phyloP scores from a whole-genome alignment of 495 filamentous ascomycete genomes.

The Hypoxylon fuscum region DNA sequence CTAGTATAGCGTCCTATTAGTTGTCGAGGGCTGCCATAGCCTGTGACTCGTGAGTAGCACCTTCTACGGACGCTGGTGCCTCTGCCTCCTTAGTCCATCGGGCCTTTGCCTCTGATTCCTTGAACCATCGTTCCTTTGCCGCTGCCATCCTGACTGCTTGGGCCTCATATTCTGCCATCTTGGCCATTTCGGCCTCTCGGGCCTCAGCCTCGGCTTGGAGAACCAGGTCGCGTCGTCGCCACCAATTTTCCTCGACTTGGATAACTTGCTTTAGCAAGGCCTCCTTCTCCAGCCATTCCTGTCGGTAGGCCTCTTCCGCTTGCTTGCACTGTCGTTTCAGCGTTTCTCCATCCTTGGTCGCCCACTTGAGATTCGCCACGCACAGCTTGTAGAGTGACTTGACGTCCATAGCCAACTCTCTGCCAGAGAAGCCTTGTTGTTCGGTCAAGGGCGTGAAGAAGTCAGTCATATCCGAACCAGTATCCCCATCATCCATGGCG shows the following conservation, averaged over 20 bases:
- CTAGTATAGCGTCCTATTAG: too few relatives aligned
- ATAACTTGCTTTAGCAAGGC: slow-evolving; percentile 64
- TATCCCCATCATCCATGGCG: slow-evolving; percentile 59
- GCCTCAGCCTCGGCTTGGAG: slow-evolving; percentile 45
- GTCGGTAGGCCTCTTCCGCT: slow-evolving; percentile 71
- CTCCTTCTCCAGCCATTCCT: slow-evolving; percentile 90
- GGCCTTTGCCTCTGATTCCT: too few relatives aligned
- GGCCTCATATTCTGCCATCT: slow-evolving; percentile 7
- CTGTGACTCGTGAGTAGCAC: too few relatives aligned
- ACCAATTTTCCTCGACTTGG: slow-evolving; percentile 61
- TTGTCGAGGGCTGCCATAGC: neutral
- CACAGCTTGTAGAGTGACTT: slow-evolving; percentile 76
- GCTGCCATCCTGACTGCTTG: slow-evolving; percentile 14
- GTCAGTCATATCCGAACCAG: slow-evolving; percentile 57
- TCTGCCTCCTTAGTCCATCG: slow-evolving; percentile 12
- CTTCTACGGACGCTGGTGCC: too few relatives aligned
- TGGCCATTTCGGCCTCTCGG: slow-evolving; percentile 17
- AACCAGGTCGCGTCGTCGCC: slow-evolving; percentile 54
- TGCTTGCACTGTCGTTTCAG: slow-evolving; percentile 70
- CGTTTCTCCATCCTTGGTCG: slow-evolving; percentile 71
- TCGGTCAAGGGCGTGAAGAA: slow-evolving; percentile 61
- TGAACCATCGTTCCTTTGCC: too few relatives aligned
- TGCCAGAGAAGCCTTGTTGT: slow-evolving; percentile 73
- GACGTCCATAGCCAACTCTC: slow-evolving; percentile 75
- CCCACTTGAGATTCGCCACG: slow-evolving; percentile 82